Percentiles rank a stretch among this genome's conserved stretches.
Conservation (phyloP, 2,329 filamentous ascomycete species). For the Davidsoniella eucalypti region DNA sequence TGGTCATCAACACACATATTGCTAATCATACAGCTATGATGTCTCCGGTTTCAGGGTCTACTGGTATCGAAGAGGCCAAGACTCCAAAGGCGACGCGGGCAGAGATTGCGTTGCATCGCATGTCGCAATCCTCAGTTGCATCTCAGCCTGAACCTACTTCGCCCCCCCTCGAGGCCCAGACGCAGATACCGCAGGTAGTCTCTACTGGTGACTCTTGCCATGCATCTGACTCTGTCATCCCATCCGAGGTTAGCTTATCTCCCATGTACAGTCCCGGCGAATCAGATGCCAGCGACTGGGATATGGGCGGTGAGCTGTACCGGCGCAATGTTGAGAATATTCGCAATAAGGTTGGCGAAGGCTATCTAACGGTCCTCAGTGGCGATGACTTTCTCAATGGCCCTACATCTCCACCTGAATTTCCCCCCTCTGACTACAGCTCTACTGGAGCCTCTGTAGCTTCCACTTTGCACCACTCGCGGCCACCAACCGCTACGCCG, state of each 20-base stretch:
- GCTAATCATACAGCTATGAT: neutral
- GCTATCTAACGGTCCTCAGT: constrained; percentile 72
- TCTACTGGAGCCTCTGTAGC: neutral
- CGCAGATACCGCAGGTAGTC: constrained; percentile 8
- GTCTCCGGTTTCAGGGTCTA: neutral
- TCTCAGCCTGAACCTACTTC: constrained; percentile 11
- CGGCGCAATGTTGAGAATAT: constrained; percentile 76
- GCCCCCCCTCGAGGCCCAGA: constrained; percentile 8
- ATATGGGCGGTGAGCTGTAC: constrained; percentile 59
- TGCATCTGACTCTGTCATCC: constrained; percentile 3
- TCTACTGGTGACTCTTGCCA: constrained; percentile 8
- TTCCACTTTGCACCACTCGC: constrained; percentile 3
- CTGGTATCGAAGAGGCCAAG: neutral
- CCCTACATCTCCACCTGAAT: constrained; percentile 23
- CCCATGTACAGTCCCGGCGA: constrained; percentile 15
- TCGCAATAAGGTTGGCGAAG: constrained; percentile 69
- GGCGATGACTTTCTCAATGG: constrained; percentile 33
- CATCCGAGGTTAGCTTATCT: constrained; percentile 8
- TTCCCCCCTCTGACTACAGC: constrained; percentile 12
- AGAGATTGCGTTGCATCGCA: constrained; percentile 7
- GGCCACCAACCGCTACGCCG: constrained; percentile 13
- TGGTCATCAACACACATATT: constrained; percentile 5
- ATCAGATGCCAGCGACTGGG: constrained; percentile 40
- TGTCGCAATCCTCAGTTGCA: constrained; percentile 11
- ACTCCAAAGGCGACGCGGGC: constrained; percentile 1